Conservation (phyloP, 768 basidiomycete species). For the Psilocybe cubensis region DNA sequence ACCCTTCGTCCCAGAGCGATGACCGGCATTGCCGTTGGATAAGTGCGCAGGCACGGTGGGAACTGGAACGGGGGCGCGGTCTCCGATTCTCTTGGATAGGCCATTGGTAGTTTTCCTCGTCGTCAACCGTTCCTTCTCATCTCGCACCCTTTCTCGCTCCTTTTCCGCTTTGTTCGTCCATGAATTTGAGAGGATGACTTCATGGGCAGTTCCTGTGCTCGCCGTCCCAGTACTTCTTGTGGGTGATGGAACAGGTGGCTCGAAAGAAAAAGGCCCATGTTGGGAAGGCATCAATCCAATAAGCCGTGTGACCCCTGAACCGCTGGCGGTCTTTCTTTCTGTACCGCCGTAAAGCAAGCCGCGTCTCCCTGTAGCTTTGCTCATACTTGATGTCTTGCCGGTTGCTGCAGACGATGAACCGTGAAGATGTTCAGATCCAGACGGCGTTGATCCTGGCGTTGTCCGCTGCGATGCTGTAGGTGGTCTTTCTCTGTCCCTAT, state of each 20-base stretch:
- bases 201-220: constrained; percentile 30
- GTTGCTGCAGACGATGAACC: constrained; percentile 46
- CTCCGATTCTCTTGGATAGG: constrained; percentile 23
- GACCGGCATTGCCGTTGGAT: constrained; percentile 27
- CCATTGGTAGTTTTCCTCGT: constrained; percentile 17
- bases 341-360: constrained; percentile 13
- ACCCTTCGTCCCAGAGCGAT: constrained; percentile 58
- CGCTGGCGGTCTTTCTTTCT: constrained; percentile 23
- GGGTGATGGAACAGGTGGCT: constrained; percentile 64
- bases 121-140: constrained; percentile 33
- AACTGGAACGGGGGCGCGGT: constrained; percentile 37
- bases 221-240: constrained; percentile 36
- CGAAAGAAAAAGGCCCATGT: constrained; percentile 70
- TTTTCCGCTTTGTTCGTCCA: constrained; percentile 29
- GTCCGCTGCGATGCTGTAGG: constrained; percentile 23
- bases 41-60: constrained; percentile 14
- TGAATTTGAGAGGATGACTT: constrained; percentile 21
- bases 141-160: constrained; percentile 28
- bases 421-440: constrained; percentile 41
- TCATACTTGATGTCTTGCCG: constrained; percentile 56
- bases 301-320: constrained; percentile 35
- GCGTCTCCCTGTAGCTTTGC: constrained; percentile 53
- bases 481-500: constrained; percentile 31
- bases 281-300: constrained; percentile 37
- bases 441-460: constrained; percentile 24